Base-by-base conservation (phyloP, 306 rosid species). In the Trichosanthes truncata region DNA sequence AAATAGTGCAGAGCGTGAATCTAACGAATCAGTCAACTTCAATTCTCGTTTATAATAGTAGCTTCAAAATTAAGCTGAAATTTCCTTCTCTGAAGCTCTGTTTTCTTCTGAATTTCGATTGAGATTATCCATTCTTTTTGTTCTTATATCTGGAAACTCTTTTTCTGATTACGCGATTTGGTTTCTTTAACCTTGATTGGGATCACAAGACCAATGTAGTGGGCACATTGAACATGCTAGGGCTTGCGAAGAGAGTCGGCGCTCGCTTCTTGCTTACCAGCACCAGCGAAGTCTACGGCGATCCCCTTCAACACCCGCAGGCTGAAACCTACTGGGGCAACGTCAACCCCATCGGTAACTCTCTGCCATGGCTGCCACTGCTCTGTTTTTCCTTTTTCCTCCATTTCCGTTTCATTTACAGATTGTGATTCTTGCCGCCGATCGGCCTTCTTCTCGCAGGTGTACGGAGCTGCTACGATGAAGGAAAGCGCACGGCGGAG, bases 231-330 rank as follows among this genome's bases (percentile, higher is more conserved):
- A 94, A 94, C 89, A 89, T 94, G 97, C 77, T 92, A 76, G 98
- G 98, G 57, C 80, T 92, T 77, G 96, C 98, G 21, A 94, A 94
- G 88, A 85, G 98, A 62, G 87, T 94, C 0, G 94, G 94, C 7
- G 98, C 97, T 0, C 84, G 97, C 18, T 94, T 94, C 86, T 81
- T 94, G 86, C 82, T 94, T 6, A 94, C 96, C 3, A 94, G 98
- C 82, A 94, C 98, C 20, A 94, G 97, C 80, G 98, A 94, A 81
- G 98, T 94, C 15, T 92, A 94, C 38, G 98, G 98, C 21, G 98
- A 94, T 82, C 98, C 98, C 9, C 91, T 94, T 52, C 93, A 94
- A 59, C 97, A 94, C 59, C 98, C 98, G 43, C 98, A 94, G 85
- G 87, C 73, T 72, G 98, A 94, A 85, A 86, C 92, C 49, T 94